A percentile compares a stretch with the other conserved stretches of the same genome.
phyloP scores from a whole-genome alignment of 192 early-diverging fungal genomes.

The Podila epicladia region DNA sequence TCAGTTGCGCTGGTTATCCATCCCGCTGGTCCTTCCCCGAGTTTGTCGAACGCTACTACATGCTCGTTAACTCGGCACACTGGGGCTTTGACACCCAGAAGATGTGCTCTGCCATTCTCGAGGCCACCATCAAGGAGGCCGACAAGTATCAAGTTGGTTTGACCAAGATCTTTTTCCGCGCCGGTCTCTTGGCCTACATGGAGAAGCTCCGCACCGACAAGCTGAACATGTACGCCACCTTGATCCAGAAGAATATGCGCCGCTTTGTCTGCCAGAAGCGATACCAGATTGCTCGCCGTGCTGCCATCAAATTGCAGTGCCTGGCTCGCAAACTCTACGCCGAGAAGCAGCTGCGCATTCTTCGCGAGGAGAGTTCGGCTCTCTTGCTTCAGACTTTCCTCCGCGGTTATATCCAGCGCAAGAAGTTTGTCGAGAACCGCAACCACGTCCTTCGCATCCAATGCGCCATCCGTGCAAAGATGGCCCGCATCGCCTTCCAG shows the following conservation, averaged over 20 bases:
- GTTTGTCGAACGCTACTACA: conserved; percentile 88
- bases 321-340: conserved; percentile 70
- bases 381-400: conserved; percentile 78
- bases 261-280: conserved; percentile 70
- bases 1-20: conserved; percentile 98
- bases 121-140: conserved; percentile 74
- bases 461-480: conserved; percentile 65
- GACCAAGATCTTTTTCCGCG: conserved; percentile 99
- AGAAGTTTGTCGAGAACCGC: conserved; percentile 52
- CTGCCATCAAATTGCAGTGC: conserved; percentile 76
- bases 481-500: conserved; percentile 71
- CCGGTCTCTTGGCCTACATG: conserved; percentile 88
- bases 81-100: conserved; percentile 68
- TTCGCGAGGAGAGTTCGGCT: conserved; percentile 78
- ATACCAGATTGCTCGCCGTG: conserved; percentile 60
- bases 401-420: conserved; percentile 71
- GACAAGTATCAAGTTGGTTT: conserved; percentile 95
- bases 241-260: conserved; percentile 91
- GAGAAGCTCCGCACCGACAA: conserved; percentile 93
- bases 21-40: conserved; percentile 88
- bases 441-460: conserved; percentile 73
- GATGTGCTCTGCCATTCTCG: conserved; percentile 69
- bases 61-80: conserved; percentile 63
- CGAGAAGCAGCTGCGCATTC: conserved; percentile 54
- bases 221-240: conserved; percentile 80